phyloP scores from a whole-genome alignment of 345 rosid species.

The Camelina hispida region DNA sequence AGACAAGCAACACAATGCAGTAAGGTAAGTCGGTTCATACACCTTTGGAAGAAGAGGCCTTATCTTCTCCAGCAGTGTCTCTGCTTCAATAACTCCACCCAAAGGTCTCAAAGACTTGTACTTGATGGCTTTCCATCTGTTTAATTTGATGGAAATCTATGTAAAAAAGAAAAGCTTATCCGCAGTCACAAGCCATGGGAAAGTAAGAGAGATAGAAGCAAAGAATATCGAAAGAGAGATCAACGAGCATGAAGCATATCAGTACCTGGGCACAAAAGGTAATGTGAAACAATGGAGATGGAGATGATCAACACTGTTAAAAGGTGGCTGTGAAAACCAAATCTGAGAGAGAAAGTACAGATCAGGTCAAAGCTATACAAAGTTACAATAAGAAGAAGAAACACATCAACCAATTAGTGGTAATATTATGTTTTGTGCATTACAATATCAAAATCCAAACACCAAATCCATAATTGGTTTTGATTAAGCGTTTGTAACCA shows the following conservation, averaged over 20 bases:
- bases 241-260: not conserved
- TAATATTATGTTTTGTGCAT: not conserved
- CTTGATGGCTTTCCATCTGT: conserved; percentile 80
- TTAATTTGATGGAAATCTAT: not conserved
- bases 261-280: conserved; percentile 73
- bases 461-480: too few relatives aligned
- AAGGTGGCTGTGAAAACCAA: conserved; percentile 91
- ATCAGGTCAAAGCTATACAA: conserved; percentile 1
- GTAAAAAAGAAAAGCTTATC: conserved; percentile 2
- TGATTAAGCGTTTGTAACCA: too few relatives aligned
- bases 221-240: not conserved
- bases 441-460: too few relatives aligned
- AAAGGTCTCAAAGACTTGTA: conserved; percentile 69
- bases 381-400: conserved; percentile 6
- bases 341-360: conserved; percentile 46
- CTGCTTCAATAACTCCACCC: conserved; percentile 80
- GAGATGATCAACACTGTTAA: conserved; percentile 82
- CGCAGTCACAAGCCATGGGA: not conserved
- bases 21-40: conserved; percentile 18
- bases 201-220: conserved; percentile 12
- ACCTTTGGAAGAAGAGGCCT: conserved; percentile 51
- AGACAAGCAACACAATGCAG: not conserved
- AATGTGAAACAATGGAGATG: conserved; percentile 90
- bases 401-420: not conserved
- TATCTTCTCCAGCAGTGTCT: conserved; percentile 70